A percentile compares a stretch with the other conserved stretches of the same genome.
phyloP scores from a whole-genome alignment of 164 flowering plant genomes.

The Vitis riparia region DNA sequence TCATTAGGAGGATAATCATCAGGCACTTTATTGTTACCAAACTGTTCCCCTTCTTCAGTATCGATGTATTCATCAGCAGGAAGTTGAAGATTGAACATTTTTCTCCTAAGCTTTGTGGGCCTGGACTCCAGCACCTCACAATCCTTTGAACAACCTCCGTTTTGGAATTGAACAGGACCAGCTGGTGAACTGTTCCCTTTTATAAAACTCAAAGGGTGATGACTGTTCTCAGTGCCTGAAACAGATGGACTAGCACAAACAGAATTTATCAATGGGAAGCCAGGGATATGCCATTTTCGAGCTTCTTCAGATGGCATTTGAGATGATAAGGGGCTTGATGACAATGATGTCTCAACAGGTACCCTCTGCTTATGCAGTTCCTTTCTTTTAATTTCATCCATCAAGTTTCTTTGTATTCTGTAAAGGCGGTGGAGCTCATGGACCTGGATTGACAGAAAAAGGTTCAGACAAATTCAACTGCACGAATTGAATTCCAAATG shows the following conservation, averaged over 20 bases:
- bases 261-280: conserved; percentile 42
- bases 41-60: conserved; percentile 51
- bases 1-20: conserved; percentile 20
- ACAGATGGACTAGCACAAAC: conserved; percentile 38
- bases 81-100: conserved; percentile 78
- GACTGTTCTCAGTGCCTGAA: conserved; percentile 42
- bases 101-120: conserved; percentile 56
- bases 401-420: conserved; percentile 77
- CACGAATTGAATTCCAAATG: not conserved
- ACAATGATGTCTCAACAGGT: conserved; percentile 45
- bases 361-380: conserved; percentile 35
- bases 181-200: conserved; percentile 43
- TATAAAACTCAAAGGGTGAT: conserved; percentile 44
- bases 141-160: conserved; percentile 44
- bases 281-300: conserved; percentile 44
- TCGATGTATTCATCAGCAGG: conserved; percentile 86
- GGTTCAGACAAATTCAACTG: not conserved
- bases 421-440: conserved; percentile 90
- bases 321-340: conserved; percentile 50
- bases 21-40: conserved; percentile 28
- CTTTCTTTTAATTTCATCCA: conserved; percentile 68
- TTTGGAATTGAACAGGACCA: conserved; percentile 33
- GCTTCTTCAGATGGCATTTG: conserved; percentile 49
- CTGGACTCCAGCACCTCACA: conserved; percentile 53
- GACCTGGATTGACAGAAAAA: conserved; percentile 46